Percentiles rank a stretch among this genome's conserved stretches.
phyloP scores from a whole-genome alignment of 2,329 filamentous ascomycete species.

The Fusarium devonianum region DNA sequence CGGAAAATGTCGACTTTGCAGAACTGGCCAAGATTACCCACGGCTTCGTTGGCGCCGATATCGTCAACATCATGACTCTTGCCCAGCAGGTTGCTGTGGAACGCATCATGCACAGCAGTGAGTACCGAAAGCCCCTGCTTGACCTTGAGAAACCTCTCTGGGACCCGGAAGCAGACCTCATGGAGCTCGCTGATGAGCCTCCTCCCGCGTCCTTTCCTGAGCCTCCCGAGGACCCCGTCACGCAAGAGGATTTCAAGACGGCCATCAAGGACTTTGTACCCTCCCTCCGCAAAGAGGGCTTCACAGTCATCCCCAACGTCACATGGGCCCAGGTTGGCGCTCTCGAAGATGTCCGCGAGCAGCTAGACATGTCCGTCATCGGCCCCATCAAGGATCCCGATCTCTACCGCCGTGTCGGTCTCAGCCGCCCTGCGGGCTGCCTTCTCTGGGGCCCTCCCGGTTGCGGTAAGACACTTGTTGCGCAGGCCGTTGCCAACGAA shows the following conservation, averaged over 20 bases:
- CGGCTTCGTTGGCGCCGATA: conserved; percentile 91
- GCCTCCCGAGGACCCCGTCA: conserved; percentile 18
- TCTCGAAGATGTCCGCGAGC: conserved; percentile 77
- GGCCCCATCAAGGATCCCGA: conserved; percentile 86
- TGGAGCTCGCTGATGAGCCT: conserved; percentile 24
- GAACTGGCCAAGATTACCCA: conserved; percentile 83
- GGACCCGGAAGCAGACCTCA: conserved; percentile 15
- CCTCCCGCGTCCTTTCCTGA: conserved; percentile 1
- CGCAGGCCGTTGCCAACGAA: conserved; percentile 95
- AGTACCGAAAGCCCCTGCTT: not conserved
- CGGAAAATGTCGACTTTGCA: conserved; percentile 75
- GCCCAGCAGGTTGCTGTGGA: conserved; percentile 52
- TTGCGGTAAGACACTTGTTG: conserved; percentile 94
- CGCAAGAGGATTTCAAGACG: conserved; percentile 67
- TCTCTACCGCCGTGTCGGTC: conserved; percentile 77
- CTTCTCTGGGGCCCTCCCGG: conserved; percentile 96
- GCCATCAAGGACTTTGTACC: conserved; percentile 69
- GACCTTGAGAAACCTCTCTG: conserved; percentile 1
- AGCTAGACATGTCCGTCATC: conserved; percentile 86
- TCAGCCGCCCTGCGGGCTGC: conserved; percentile 83
- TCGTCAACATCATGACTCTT: conserved; percentile 67
- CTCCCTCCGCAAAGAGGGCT: conserved; percentile 87
- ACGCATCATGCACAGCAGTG: conserved; percentile 37
- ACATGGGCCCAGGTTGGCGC: conserved; percentile 95
- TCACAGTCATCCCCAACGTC: conserved; percentile 90